Evolutionary conservation across 1,284 basidiomycete genomes (phyloP).

Genomic region (Ganoderma lingzhi): DNA sequence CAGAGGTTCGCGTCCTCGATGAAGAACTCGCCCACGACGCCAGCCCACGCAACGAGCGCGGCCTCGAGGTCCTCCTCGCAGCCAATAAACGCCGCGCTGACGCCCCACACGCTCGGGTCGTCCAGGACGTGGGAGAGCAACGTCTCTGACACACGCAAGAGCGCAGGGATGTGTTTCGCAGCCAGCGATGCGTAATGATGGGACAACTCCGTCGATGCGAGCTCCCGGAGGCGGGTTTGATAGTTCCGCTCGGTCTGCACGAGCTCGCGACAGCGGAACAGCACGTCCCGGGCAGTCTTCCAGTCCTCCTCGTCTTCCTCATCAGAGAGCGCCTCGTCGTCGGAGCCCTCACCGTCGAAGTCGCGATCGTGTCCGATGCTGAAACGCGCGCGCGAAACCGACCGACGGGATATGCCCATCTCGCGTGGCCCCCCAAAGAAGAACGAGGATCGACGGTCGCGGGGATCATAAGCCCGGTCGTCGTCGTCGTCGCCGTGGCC

Average conservation of each 20-base stretch:
- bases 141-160: constrained; percentile 56
- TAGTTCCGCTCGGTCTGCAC: constrained; percentile 73
- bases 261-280: constrained; percentile 69
- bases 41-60: constrained; percentile 69
- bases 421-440: constrained; percentile 35
- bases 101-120: constrained; percentile 68
- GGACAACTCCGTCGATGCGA: constrained; percentile 47
- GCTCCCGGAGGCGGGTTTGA: constrained; percentile 54
- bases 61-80: constrained; percentile 60
- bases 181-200: constrained; percentile 61
- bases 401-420: constrained; percentile 28
- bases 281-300: constrained; percentile 61
- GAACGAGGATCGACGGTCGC: constrained; percentile 32
- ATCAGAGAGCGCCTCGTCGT: constrained; percentile 31
- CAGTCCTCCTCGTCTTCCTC: constrained; percentile 50
- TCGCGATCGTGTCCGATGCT: constrained; percentile 36
- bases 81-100: constrained; percentile 64
- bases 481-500: constrained; percentile 28
- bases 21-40: constrained; percentile 68
- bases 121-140: constrained; percentile 58
- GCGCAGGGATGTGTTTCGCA: constrained; percentile 55
- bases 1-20: constrained; percentile 39
- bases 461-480: constrained; percentile 21
- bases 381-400: constrained; percentile 31
- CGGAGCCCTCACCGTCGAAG: constrained; percentile 31